Base-by-base conservation (phyloP, 2,329 filamentous ascomycete species). In the Hansfordia pulvinata region DNA sequence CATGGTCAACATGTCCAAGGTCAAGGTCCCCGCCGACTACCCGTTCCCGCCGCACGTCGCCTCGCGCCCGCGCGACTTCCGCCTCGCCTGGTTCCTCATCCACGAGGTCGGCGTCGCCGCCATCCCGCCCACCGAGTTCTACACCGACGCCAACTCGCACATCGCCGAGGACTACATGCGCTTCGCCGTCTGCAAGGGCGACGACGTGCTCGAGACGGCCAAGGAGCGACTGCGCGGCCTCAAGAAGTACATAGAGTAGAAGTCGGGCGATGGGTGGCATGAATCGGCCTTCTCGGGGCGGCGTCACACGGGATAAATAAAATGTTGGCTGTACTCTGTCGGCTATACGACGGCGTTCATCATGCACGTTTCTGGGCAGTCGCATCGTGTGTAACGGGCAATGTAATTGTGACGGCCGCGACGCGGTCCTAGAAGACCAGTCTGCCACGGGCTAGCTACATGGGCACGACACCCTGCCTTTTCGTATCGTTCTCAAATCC, bases 101-200 rank as follows among this genome's bases (percentile, higher is more conserved):
- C 86, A 86, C 50, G 88, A 98, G 59, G 63, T 98, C 12, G 90
- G 90, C 8, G 84, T 98, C 16, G 90, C 90, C 3, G 86, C 88
- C 7, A 94, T 98, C 35, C 90, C 90, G 11, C 90, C 90, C 0
- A 93, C 86, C 0, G 90, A 98, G 53, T 98, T 98, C 53, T 96
- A 94, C 51, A 94, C 88, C 1, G 76, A 83, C 11, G 58, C 54
- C 22, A 93, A 93, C 45, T 73, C 80, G 16, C 73, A 81, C 42
- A 72, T 94, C 40, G 90, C 82, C 0, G 82, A 94, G 60, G 79
- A 96, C 43, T 98, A 92, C 58, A 65, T 98, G 44, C 68, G 90
- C 14, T 96, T 96, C 49, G 90, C 90, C 0, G 85, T 98, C 2
- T 98, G 90, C 61, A 98, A 98, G 63, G 72, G 88, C 18, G 85